Conservation (phyloP, 106 monocot species). For the Dendrobium huoshanense region DNA sequence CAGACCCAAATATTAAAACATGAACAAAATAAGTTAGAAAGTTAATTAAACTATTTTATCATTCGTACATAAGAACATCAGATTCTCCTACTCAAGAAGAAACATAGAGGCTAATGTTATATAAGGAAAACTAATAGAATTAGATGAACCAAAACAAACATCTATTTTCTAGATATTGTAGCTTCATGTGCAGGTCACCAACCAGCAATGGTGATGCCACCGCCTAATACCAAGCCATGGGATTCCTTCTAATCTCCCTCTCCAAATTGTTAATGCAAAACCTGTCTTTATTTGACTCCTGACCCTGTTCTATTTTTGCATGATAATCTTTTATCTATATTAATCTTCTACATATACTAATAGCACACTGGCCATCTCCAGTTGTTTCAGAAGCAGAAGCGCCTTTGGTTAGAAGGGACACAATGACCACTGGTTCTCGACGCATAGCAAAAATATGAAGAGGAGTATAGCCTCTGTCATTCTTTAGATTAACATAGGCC, state of each 20-base stretch:
- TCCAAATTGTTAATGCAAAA: slow-evolving; percentile 77
- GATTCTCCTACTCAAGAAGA: too few species aligned
- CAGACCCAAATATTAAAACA: too few species aligned
- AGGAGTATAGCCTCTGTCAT: slow-evolving; percentile 70
- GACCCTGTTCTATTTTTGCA: slow-evolving; percentile 35
- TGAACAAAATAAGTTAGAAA: too few species aligned
- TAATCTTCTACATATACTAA: slow-evolving; percentile 71
- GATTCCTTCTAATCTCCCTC: slow-evolving; percentile 65
- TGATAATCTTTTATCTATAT: slow-evolving; percentile 72
- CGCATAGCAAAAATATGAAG: slow-evolving; percentile 85
- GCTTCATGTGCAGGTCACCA: slow-evolving; percentile 70
- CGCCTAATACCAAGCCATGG: slow-evolving; percentile 39
- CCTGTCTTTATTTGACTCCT: slow-evolving; percentile 4
- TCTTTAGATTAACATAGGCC: slow-evolving; percentile 71
- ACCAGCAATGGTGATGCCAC: slow-evolving; percentile 55
- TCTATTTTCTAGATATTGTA: slow-evolving; percentile 88
- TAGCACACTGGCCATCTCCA: slow-evolving; percentile 51
- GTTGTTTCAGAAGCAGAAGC: slow-evolving; percentile 47
- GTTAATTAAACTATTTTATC: too few species aligned
- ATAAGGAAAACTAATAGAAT: too few species aligned
- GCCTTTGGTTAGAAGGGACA: slow-evolving; percentile 71
- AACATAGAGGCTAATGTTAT: too few species aligned
- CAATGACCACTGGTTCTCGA: slow-evolving; percentile 63
- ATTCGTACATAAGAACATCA: too few species aligned
- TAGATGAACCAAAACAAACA: slow-evolving; percentile 25